Evolutionary conservation across 345 rosid species (phyloP), one percentile per base, ranked within the genome.

Genomic region (Eucalyptus albens): DNA sequence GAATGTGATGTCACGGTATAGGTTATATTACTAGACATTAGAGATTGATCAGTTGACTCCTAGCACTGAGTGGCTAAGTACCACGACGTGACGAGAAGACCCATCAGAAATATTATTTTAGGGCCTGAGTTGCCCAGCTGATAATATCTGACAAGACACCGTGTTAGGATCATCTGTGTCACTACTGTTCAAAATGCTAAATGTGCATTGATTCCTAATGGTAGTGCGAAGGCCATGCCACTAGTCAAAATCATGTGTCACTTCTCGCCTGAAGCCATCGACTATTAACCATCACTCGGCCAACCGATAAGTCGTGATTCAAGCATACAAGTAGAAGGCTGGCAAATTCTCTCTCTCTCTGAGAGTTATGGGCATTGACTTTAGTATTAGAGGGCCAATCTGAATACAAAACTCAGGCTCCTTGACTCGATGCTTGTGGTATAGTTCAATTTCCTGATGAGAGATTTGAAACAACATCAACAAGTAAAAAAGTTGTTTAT

Each of bases 401-500:
- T 26, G 13, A 6, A 60, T 26, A 11, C 67, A 5, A 60, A 60
- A 60, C 14, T 59, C 29, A 11, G 14, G 27, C 14, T 24, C 65
- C n/a, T 59, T 59, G 14, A 59, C 29, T 3, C 15, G 8, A 27
- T 60, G 29, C 14, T 11, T 26, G 31, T 11, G 67, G 7, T 60
- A 8, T 60, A 3, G 15, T 27, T 60, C 31, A 60, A 60, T 60
- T 60, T 60, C 15, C 15, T 27, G 31, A 26, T 11, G 31, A 60
- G 16, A 60, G 67, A 29, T 60, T 60, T 53, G 56, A 53, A 3
- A 53, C 55, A 50, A 16, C 24, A 19, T 53, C 56, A 53, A 53
- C 10, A 53, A 7, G 1, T 53, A 7, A 53, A 53, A 51, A 19
- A 19, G 0, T 53, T 53, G 5, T 0, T 7, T 53, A 2, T 53